Evolutionary conservation across 768 basidiomycete genomes (phyloP).

Genomic region (Hypholoma sublateritium): DNA sequence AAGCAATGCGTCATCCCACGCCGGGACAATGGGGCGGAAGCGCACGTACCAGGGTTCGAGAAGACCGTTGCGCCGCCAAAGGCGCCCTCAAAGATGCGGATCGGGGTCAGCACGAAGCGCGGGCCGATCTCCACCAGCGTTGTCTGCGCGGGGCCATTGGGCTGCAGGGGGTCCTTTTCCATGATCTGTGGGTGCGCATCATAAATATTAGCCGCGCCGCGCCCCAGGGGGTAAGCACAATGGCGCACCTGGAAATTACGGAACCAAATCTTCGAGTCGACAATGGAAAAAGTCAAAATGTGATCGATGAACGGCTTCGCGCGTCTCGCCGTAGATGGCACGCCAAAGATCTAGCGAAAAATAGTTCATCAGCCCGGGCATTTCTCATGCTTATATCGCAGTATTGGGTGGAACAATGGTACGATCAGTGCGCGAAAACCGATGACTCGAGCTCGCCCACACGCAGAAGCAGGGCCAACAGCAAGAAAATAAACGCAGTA

Average conservation of each 20-base stretch:
- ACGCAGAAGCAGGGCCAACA: not conserved
- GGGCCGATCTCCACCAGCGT: conserved; percentile 97
- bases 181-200: conserved; percentile 59
- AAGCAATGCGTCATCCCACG: too few relatives aligned
- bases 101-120: conserved; percentile 94
- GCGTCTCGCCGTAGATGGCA: conserved; percentile 86
- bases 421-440: not conserved
- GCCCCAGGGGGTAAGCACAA: not conserved
- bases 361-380: not conserved
- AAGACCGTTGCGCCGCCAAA: conserved; percentile 94
- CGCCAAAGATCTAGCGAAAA: conserved; percentile 80
- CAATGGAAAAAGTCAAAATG: conserved; percentile 91
- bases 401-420: not conserved
- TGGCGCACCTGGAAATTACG: conserved; percentile 88
- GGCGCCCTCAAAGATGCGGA: conserved; percentile 97
- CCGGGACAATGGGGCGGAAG: not conserved
- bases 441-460: not conserved
- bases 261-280: conserved; percentile 98
- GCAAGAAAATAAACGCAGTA: conserved; percentile 12
- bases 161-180: conserved; percentile 90
- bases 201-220: conserved; percentile 19
- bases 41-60: conserved; percentile 82
- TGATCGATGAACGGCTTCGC: conserved; percentile 99
- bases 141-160: conserved; percentile 80
- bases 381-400: not conserved